Base-by-base conservation (phyloP, 2,329 filamentous ascomycete species). In the Lizonia empirigonia region DNA sequence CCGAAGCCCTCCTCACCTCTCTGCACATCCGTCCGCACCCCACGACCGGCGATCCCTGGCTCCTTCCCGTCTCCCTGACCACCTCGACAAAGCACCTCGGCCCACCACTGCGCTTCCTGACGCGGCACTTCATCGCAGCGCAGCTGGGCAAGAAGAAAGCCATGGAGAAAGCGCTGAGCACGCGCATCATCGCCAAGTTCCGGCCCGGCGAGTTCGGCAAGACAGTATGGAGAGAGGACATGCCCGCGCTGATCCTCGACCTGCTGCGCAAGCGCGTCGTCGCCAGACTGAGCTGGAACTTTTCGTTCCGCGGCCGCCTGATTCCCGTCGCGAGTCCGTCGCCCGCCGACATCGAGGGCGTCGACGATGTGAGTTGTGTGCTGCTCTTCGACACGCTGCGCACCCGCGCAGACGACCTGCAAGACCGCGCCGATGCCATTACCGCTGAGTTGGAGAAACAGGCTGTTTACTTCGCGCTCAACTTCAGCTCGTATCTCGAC, bases 1-100 rank as follows among this genome's bases (percentile, higher is more conserved):
- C 88, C 1, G 71, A 69, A 12, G 84, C 80, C 62, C 87, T 90
- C 65, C 74, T 90, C 4, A 82, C 88, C 46, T 76, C 82, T 24
- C 85, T 90, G 53, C 78, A 80, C 22, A 63, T 85, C 2, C 73
- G 85, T 10, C 64, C 73, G 1, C 80, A 88, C 47, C 85, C 85
- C 0, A 72, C 77, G 8, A 83, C 81, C 0, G 64, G 70, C 0
- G 60, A 73, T 2, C 74, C 80, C 0, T 89, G 83, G 82, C 82
- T 80, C 67, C 74, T 85, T 13, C 86, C 85, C 0, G 74, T 64
- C 32, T 56, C 53, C 13, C 53, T 72, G 30, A 69, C 68, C 5
- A 64, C 64, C 2, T 34, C 58, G 13, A 27, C 47, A 7, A 56
- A 57, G 22, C 48, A 59, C 7, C 65, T 67, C 24, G 70, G 68